Percentiles rank a stretch among this genome's conserved stretches.
Conservation (phyloP, 2,329 filamentous ascomycete species). For the Diaporthe australafricana region DNA sequence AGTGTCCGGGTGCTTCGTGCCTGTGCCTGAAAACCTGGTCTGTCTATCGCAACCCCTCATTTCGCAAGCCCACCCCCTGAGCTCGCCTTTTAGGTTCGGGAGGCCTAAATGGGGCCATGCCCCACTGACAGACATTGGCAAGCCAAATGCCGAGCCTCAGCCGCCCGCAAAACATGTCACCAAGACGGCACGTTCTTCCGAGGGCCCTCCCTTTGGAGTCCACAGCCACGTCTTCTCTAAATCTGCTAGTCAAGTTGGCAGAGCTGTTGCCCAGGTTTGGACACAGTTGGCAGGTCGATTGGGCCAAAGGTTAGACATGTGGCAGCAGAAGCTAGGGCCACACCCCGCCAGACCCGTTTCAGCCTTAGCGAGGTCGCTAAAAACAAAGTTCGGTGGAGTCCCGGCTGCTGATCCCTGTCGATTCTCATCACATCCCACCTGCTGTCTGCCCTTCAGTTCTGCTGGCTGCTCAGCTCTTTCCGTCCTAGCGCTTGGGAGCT, state of each 20-base stretch:
- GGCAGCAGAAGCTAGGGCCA: neutral
- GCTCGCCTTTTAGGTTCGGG: neutral
- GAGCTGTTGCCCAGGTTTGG: neutral
- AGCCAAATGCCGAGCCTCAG: neutral
- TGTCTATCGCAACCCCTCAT: constrained; percentile 3
- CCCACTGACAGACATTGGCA: neutral
- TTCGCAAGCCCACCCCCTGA: constrained; percentile 3
- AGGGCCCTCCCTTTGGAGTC: neutral
- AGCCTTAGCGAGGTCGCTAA: constrained; percentile 22
- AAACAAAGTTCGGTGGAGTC: constrained; percentile 14
- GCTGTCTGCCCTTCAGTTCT: neutral
- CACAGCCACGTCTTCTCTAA: neutral
- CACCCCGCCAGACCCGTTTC: constrained; percentile 20
- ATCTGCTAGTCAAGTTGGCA: neutral
- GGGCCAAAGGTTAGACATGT: neutral
- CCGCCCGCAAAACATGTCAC: constrained; percentile 19
- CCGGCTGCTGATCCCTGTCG: constrained; percentile 22
- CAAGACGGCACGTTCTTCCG: constrained; percentile 22
- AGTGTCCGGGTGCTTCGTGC: neutral
- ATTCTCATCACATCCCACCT: constrained; percentile 20
- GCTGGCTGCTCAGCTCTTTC: neutral
- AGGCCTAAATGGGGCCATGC: neutral
- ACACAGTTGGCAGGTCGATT: neutral
- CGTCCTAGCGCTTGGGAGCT: neutral
- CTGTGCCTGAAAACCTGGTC: neutral